Percentiles rank a stretch among this genome's conserved stretches.
Evolutionary conservation across 2,329 filamentous ascomycete genomes (phyloP).

Genomic region (Xylariaceae sp.): DNA sequence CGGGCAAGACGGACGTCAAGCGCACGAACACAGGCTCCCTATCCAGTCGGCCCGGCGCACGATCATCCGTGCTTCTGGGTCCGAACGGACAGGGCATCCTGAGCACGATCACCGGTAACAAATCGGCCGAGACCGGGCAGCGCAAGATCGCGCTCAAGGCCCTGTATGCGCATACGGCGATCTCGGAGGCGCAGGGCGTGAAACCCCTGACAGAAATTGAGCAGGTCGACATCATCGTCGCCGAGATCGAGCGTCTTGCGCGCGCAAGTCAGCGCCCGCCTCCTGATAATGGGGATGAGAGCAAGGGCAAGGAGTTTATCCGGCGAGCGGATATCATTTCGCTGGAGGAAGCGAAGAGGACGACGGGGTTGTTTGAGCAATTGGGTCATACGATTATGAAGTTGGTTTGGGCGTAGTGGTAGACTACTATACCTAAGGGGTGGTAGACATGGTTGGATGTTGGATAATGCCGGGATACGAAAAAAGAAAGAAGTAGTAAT

Average conservation of each 20-base stretch:
- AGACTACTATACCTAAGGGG: too few species aligned
- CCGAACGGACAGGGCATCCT: constrained; percentile 24
- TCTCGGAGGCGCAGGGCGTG: constrained; percentile 46
- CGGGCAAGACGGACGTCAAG: constrained; percentile 64
- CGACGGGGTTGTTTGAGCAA: constrained; percentile 80
- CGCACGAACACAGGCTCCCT: constrained; percentile 83
- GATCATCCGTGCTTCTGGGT: constrained; percentile 18
- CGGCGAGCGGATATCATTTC: constrained; percentile 70
- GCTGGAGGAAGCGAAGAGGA: constrained; percentile 76
- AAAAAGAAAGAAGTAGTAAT: too few species aligned
- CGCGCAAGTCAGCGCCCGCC: constrained; percentile 41
- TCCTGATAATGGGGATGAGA: constrained; percentile 18
- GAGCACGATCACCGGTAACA: constrained; percentile 19
- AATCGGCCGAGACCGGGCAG: constrained; percentile 31
- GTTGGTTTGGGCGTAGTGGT: constrained; percentile 68
- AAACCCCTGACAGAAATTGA: constrained; percentile 49
- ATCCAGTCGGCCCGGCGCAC: constrained; percentile 44
- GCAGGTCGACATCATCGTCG: constrained; percentile 60
- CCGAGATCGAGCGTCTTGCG: constrained; percentile 68
- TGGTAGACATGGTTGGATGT: too few species aligned
- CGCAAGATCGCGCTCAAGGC: constrained; percentile 52
- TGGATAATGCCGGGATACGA: too few species aligned
- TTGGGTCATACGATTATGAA: constrained; percentile 88
- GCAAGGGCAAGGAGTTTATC: constrained; percentile 34
- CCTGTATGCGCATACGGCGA: constrained; percentile 48